phyloP scores from a whole-genome alignment of 768 basidiomycete genomes.

The Suillus brevipes region DNA sequence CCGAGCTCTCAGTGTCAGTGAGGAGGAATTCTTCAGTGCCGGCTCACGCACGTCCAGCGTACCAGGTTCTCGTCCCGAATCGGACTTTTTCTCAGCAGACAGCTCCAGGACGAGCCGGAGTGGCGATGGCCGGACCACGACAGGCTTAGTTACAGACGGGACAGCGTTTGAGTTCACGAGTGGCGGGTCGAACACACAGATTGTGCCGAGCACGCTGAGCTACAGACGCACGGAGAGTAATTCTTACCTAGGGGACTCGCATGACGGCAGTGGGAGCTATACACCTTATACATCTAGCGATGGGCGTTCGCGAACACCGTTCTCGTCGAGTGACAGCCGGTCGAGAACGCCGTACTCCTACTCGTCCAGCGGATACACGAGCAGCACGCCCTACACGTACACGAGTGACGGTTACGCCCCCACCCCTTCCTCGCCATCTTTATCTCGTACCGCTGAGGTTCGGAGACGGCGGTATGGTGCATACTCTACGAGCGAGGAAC shows the following conservation, averaged over 20 bases:
- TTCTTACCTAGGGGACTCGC: slow-evolving; percentile 59
- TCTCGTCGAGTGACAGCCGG: slow-evolving; percentile 12
- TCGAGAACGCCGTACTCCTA: slow-evolving; percentile 16
- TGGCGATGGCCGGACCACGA: slow-evolving; percentile 22
- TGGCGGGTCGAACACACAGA: slow-evolving; percentile 42
- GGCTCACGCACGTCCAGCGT: slow-evolving; percentile 35
- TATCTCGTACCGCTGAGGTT: slow-evolving; percentile 61
- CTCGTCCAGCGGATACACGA: slow-evolving; percentile 14
- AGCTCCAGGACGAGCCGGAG: slow-evolving; percentile 33
- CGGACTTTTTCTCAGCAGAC: slow-evolving; percentile 37
- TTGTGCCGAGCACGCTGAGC: slow-evolving; percentile 52
- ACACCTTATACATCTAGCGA: slow-evolving; percentile 23
- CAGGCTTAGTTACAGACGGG: slow-evolving; percentile 39
- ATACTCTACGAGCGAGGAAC: slow-evolving; percentile 38
- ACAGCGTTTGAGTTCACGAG: slow-evolving; percentile 39
- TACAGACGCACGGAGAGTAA: slow-evolving; percentile 52
- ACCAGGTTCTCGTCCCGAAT: slow-evolving; percentile 26
- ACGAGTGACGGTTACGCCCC: slow-evolving; percentile 16
- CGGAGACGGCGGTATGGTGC: slow-evolving; percentile 48
- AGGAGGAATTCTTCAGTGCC: slow-evolving; percentile 50
- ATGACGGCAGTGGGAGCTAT: slow-evolving; percentile 39
- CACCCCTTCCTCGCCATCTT: slow-evolving; percentile 48
- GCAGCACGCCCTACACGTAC: slow-evolving; percentile 27
- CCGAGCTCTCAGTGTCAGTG: slow-evolving; percentile 35
- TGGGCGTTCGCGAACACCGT: slow-evolving; percentile 2